Evolutionary conservation across 2,329 filamentous ascomycete species (phyloP).

Genomic region (Trichoderma koningiopsis): DNA sequence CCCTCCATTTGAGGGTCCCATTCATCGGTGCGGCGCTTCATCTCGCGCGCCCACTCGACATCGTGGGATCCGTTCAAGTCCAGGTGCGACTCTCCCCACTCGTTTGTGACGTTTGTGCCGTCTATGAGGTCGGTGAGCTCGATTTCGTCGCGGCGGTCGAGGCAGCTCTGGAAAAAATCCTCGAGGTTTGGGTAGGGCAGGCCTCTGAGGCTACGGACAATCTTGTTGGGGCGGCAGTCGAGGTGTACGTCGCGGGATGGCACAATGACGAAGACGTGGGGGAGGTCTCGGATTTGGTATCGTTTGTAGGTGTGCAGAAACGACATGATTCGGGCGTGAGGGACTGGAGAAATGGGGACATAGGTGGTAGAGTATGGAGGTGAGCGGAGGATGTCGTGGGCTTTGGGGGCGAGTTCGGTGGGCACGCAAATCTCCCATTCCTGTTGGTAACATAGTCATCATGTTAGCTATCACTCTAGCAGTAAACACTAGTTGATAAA

Average conservation of each 20-base stretch:
- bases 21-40: neutral
- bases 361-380: neutral
- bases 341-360: neutral
- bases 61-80: neutral
- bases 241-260: neutral
- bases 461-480: neutral
- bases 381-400: neutral
- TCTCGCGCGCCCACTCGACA: neutral
- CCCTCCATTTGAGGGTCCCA: neutral
- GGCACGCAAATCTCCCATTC: neutral
- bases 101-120: neutral
- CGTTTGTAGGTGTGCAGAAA: neutral
- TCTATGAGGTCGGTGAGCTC: neutral
- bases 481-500: neutral
- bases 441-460: neutral
- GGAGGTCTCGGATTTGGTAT: neutral
- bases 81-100: neutral
- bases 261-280: neutral
- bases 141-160: neutral
- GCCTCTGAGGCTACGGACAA: neutral
- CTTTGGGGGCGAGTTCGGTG: neutral
- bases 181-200: neutral
- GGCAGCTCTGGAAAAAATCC: neutral
- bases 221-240: neutral
- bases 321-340: neutral